Evolutionary conservation across 352 stramenopile species (phyloP), one percentile per base, ranked within the genome.

Genomic region (Hyphochytrium catenoides): DNA sequence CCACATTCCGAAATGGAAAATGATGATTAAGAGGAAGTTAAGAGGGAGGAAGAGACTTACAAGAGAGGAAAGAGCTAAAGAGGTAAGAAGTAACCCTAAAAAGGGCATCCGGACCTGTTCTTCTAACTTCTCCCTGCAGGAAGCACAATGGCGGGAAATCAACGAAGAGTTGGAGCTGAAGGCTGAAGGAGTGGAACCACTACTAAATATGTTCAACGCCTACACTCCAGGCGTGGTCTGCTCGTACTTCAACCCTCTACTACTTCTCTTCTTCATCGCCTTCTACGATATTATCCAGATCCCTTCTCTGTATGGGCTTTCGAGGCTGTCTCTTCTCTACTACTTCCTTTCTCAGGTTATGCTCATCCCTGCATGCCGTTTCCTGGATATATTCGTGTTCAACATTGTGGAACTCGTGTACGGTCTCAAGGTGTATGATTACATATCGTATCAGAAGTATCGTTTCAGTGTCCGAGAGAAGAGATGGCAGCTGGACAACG

Each of bases 341-440:
- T 96, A 96, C 55, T 62, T 72, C 21, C 51, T 91, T 24, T 97
- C 95, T 54, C 61, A 73, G 4, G 43, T 92, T 16, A 88, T 94
- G 37, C 91, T 93, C 45, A 91, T 96, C 44, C 77, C 83, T 16
- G 94, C 81, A 50, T 83, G 76, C 38, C 58, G 92, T 19, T 46
- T 91, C 30, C 68, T 95, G 39, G 85, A 94, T 43, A 65, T 84
- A 2, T 88, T 95, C 33, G 60, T 96, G 43, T 63, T 95, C 2
- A 93, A 93, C 50, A 89, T 76, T 18, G 74, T 95, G 39, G 88
- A 97, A 46, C 69, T 96, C 8, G 62, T 88, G 6, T 78, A 95
- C 40, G 88, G 86, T 5, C 96, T 85, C 82, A 91, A 91, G 49
- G 63, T 96, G 7, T 94, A 93, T 57, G 88, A 97, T 55, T 96